Evolutionary conservation across 768 basidiomycete species (phyloP), one percentile per base, ranked within the genome.

Genomic region (Leccinum variicolor): DNA sequence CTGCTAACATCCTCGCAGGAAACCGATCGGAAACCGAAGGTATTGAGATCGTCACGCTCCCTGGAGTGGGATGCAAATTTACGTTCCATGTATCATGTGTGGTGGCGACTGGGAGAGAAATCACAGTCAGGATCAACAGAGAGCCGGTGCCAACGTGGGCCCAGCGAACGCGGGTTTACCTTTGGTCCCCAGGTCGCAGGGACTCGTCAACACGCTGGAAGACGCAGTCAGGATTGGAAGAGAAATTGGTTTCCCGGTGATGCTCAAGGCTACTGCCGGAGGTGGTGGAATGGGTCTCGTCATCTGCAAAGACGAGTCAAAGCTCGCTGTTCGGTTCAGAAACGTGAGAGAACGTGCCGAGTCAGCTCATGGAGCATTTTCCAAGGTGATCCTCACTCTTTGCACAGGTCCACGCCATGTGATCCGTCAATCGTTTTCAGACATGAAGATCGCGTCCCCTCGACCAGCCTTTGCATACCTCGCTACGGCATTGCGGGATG

Each of bases 221-320:
- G 80, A 80, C 1, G 83, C 81, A 0, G 50, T 77, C 9, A 56
- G 62, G 15, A 65, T 76, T 1, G 81, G 81, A 11, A 61, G 57
- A 9, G 56, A 59, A 4, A 73, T 85, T 21, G 84, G 84, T 1
- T 86, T 75, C 60, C 87, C 87, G 0, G 76, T 88, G 5, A 81
- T 87, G 67, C 66, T 88, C 61, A 89, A 87, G 67, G 82, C 86
- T 1, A 85, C 84, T 1, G 84, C 83, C 0, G 87, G 86, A 3
- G 87, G 87, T 1, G 86, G 87, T 3, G 87, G 87, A 0, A 83
- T 86, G 80, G 86, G 86, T 4, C 78, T 88, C 64, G 76, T 78
- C 7, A 74, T 87, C 28, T 87, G 85, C 63, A 58, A 63, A 17
- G 64, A 73, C 46, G 76, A 75, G 17, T 52, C 56, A 0, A 78